A percentile compares a stretch with the other conserved stretches of the same genome.
Conservation (phyloP, 2,329 filamentous ascomycete species). For the Colletotrichum aenigma region DNA sequence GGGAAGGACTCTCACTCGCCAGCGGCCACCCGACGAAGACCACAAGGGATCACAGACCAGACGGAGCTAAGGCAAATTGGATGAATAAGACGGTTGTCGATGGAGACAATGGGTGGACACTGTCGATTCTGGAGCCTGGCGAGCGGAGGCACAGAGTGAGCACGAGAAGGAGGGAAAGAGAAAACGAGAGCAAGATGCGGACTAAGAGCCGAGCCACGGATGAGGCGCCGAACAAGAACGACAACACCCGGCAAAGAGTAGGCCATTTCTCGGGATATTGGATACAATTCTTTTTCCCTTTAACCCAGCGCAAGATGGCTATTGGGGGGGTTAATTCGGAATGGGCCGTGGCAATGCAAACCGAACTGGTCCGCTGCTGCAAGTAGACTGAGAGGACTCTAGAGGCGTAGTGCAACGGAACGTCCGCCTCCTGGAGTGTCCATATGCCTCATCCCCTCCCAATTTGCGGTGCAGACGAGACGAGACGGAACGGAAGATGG, state of each 20-base stretch:
- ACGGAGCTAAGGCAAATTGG: constrained; percentile 6
- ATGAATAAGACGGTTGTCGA: constrained; percentile 8
- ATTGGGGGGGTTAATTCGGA: background rate
- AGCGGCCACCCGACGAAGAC: constrained; percentile 1
- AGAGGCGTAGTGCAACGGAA: background rate
- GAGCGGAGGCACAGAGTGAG: background rate
- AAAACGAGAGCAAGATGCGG: background rate
- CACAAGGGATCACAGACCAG: background rate
- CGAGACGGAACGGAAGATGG: background rate
- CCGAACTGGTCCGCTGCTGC: background rate
- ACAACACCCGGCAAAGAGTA: background rate
- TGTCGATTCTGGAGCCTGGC: background rate
- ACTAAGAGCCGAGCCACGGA: background rate
- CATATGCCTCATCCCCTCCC: background rate
- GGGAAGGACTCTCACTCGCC: background rate
- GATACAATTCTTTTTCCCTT: background rate
- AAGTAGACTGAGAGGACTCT: background rate
- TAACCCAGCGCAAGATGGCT: background rate
- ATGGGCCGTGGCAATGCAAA: background rate
- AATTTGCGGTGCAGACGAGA: constrained; percentile 11
- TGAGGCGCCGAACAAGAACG: background rate
- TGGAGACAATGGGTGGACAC: constrained; percentile 9
- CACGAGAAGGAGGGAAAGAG: background rate
- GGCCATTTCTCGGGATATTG: constrained; percentile 1
- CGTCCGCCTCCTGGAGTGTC: background rate